These are phyloP conservation scores for Bryoglossum gracile DNA, from an alignment of 495 filamentous ascomycete genomes.

Conservation along the genomic window DNA sequence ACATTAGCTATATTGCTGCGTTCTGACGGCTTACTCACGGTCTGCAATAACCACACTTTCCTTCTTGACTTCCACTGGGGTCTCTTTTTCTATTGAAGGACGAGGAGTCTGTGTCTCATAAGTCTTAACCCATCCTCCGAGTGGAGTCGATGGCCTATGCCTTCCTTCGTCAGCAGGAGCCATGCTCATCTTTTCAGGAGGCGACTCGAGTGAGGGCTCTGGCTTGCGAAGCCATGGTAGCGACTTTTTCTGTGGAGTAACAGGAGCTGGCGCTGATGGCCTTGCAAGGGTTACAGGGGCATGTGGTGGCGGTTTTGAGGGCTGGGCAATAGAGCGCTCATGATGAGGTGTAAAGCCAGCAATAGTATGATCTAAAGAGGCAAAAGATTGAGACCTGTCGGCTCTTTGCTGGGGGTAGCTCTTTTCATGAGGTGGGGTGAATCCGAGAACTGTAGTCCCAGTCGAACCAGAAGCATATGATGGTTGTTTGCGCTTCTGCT, in stretches of 20 bases:
- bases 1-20: neutral
- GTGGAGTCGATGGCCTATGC: neutral
- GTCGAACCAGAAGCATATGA: constrained; percentile 15
- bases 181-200: neutral
- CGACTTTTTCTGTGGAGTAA: constrained; percentile 5
- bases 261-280: neutral
- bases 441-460: constrained; percentile 19
- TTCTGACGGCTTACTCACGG: neutral
- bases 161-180: neutral
- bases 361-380: constrained; percentile 10
- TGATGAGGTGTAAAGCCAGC: constrained; percentile 28
- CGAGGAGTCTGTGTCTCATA: neutral
- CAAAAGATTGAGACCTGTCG: neutral
- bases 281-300: neutral
- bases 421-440: constrained; percentile 20
- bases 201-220: neutral
- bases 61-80: neutral
- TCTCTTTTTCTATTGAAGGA: neutral
- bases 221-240: constrained; percentile 23
- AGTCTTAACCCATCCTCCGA: neutral
- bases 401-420: neutral
- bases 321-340: constrained; percentile 2
- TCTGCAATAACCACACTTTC: neutral
- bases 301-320: neutral
- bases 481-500: constrained; percentile 1